These are phyloP conservation scores for Coniochaeta sp. DNA, from an alignment of 2,329 filamentous ascomycete genomes.

Conservation along the genomic window DNA sequence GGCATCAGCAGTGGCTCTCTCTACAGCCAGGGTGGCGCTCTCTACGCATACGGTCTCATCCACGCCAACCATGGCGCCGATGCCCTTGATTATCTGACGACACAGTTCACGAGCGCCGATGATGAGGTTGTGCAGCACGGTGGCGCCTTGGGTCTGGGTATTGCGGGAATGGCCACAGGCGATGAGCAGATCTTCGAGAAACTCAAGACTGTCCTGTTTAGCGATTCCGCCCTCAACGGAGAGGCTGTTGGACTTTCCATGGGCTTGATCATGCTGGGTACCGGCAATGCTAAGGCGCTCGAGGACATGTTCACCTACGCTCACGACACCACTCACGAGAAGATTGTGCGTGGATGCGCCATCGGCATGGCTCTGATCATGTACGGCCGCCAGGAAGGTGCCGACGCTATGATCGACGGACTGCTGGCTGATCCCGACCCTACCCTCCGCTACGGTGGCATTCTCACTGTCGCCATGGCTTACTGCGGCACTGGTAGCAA, in stretches of 20 bases:
- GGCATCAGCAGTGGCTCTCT: conserved; percentile 74
- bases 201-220: conserved; percentile 80
- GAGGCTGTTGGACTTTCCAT: conserved; percentile 94
- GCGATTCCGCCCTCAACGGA: conserved; percentile 92
- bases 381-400: conserved; percentile 91
- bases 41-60: conserved; percentile 92
- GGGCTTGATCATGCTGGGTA: conserved; percentile 97
- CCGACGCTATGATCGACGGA: conserved; percentile 89
- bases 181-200: conserved; percentile 87
- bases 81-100: conserved; percentile 72
- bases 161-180: conserved; percentile 95
- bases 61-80: conserved; percentile 96
- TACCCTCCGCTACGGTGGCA: conserved; percentile 89
- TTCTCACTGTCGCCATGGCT: conserved; percentile 95
- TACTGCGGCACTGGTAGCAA: conserved; percentile 98
- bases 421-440: conserved; percentile 91
- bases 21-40: conserved; percentile 91
- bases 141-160: conserved; percentile 87
- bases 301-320: conserved; percentile 98
- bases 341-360: conserved; percentile 92
- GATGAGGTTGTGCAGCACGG: conserved; percentile 97
- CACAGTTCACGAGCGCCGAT: conserved; percentile 66
- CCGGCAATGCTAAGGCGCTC: conserved; percentile 87
- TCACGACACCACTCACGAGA: conserved; percentile 97
- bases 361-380: conserved; percentile 98